Conservation (phyloP, 2,329 filamentous ascomycete species). For the Colletotrichum tropicale region DNA sequence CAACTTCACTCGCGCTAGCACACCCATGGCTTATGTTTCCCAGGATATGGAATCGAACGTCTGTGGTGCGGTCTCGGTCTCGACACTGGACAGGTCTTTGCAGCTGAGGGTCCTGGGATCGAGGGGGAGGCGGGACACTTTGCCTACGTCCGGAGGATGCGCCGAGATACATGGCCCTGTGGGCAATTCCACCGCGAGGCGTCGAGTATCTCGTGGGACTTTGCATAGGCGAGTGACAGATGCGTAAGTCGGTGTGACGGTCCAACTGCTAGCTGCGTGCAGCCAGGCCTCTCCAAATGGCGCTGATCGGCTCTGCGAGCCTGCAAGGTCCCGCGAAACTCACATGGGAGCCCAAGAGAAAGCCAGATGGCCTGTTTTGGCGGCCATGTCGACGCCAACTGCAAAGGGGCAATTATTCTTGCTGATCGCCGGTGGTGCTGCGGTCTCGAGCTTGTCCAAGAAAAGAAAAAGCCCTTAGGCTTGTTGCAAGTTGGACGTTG, state of each 20-base stretch:
- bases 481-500: neutral
- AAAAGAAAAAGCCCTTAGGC: neutral
- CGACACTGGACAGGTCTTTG: neutral
- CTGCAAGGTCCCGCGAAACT: constrained; percentile 18
- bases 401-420: neutral
- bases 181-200: neutral
- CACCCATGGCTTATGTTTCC: neutral
- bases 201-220: neutral
- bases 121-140: neutral
- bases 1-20: neutral
- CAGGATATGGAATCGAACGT: neutral
- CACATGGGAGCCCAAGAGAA: constrained; percentile 3
- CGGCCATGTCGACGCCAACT: neutral
- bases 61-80: neutral
- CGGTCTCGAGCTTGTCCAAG: neutral
- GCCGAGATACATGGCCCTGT: neutral
- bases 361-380: constrained; percentile 7
- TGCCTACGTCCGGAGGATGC: neutral
- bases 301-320: constrained; percentile 4
- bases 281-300: neutral
- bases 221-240: constrained; percentile 12
- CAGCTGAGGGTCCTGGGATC: neutral
- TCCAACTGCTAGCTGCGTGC: constrained; percentile 13
- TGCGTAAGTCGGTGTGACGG: constrained; percentile 19
- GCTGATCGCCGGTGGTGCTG: neutral